Evolutionary conservation across 176 grass and related monocot species (phyloP).

Genomic region (maize (Zea mays)): Zm-B73-REFERENCE-NAM-5.0 NC_050098.1:220737501-220738000

Average conservation of each 20-base stretch:
- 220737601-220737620: not conserved
- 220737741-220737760: slow-evolving; percentile 25
- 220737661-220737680: not conserved
- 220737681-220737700: slow-evolving; percentile 16
- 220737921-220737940: slow-evolving; percentile 71
- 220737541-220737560: not conserved
- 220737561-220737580: not conserved
- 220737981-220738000: slow-evolving; percentile 49
- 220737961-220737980: slow-evolving; percentile 94
- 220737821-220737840: not conserved
- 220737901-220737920: slow-evolving; percentile 32
- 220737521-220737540: not conserved
- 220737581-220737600: slow-evolving; percentile 26
- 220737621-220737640: slow-evolving; percentile 15
- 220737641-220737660: slow-evolving; percentile 1
- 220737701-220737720: not conserved
- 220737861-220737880: not conserved
- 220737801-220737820: not conserved
- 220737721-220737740: slow-evolving; percentile 6
- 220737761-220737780: not conserved
- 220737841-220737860: not conserved
- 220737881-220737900: slow-evolving; percentile 8
- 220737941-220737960: slow-evolving; percentile 92
- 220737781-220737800: slow-evolving; percentile 2
- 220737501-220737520: too few relatives aligned